These are phyloP conservation scores for Ceratobasidium sp. DNA, from an alignment of 1,284 basidiomycete genomes.

Conservation along the genomic window DNA sequence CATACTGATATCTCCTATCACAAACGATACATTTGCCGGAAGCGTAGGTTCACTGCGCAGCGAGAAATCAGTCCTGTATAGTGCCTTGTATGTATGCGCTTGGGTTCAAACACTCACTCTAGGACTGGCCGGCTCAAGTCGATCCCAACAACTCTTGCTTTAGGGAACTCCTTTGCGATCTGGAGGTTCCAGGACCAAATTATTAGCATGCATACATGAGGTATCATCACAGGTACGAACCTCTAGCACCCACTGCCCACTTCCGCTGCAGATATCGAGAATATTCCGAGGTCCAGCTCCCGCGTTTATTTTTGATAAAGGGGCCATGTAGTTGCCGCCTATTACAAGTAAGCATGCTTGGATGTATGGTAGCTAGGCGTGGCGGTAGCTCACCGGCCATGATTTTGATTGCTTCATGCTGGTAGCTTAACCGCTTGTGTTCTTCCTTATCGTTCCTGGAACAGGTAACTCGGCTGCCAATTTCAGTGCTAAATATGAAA, in stretches of 20 bases:
- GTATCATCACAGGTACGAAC: neutral
- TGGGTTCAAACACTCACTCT: neutral
- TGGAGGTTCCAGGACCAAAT: neutral
- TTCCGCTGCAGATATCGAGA: conserved; percentile 35
- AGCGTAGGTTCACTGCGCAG: neutral
- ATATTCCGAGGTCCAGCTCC: conserved; percentile 20
- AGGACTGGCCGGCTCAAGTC: conserved; percentile 22
- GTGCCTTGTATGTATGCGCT: too few relatives aligned
- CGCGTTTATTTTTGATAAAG: conserved; percentile 9
- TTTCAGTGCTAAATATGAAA: neutral
- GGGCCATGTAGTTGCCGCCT: conserved; percentile 31
- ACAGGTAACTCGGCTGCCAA: neutral
- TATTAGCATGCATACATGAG: neutral
- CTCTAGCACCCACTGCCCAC: conserved; percentile 35
- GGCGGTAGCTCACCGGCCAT: neutral
- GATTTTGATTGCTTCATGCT: conserved; percentile 38
- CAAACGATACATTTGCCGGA: conserved; percentile 19
- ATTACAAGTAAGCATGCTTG: neutral
- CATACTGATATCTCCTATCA: conserved; percentile 33
- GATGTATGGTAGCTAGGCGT: too few relatives aligned
- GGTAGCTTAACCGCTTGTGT: conserved; percentile 29
- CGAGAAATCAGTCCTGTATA: neutral
- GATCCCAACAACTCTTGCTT: conserved; percentile 22
- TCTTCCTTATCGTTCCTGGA: conserved; percentile 34
- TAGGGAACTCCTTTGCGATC: conserved; percentile 31